phyloP scores from a whole-genome alignment of 2,329 filamentous ascomycete genomes.

The Aspergillus alliaceus region DNA sequence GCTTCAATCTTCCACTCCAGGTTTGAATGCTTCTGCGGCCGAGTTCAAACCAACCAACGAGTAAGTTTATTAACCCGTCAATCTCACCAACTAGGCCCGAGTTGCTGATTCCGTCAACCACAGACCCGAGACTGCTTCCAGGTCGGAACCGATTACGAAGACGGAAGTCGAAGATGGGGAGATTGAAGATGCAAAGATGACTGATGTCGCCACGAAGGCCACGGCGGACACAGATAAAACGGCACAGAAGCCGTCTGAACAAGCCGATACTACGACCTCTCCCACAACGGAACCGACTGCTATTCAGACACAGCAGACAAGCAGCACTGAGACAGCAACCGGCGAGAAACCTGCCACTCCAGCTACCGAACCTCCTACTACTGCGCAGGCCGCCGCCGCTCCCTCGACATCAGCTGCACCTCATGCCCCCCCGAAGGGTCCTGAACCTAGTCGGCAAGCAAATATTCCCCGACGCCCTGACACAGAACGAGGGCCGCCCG shows the following conservation, averaged over 20 bases:
- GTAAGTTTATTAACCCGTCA: conserved; percentile 32
- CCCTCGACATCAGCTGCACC: conserved; percentile 21
- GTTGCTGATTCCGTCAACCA: conserved; percentile 21
- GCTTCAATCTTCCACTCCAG: conserved; percentile 30
- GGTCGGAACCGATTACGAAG: conserved; percentile 26
- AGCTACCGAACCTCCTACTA: conserved; percentile 12
- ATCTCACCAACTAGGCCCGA: neutral
- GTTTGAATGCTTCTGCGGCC: conserved; percentile 41
- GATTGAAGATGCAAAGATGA: conserved; percentile 47
- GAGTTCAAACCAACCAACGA: conserved; percentile 42
- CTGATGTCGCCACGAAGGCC: conserved; percentile 27
- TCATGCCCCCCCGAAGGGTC: conserved; percentile 26
- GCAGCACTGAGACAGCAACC: conserved; percentile 9
- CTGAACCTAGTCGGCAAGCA: conserved; percentile 29
- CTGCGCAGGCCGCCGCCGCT: conserved; percentile 12
- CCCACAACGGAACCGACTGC: conserved; percentile 7
- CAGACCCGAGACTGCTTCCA: conserved; percentile 30
- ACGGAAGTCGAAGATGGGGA: conserved; percentile 47
- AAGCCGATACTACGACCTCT: conserved; percentile 8
- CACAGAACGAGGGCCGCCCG: conserved; percentile 30
- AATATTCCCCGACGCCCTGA: conserved; percentile 42
- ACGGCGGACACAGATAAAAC: conserved; percentile 7
- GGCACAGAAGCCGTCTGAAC: conserved; percentile 16
- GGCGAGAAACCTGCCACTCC: conserved; percentile 10
- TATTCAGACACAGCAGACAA: conserved; percentile 5